Conservation (phyloP, 768 basidiomycete genomes). For the Leccinellum rugosiceps region DNA sequence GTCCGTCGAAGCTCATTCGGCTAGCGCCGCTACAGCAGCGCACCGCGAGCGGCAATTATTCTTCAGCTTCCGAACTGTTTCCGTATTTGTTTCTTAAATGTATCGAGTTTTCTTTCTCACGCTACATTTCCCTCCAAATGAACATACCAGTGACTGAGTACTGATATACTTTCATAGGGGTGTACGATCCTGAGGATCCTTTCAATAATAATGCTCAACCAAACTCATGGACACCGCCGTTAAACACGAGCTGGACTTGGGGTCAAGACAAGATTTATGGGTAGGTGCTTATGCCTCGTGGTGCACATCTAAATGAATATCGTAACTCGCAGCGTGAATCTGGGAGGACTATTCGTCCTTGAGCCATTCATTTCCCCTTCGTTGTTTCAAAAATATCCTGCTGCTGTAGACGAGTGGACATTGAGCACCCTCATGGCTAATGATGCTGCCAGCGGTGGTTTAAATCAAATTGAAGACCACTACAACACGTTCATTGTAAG, state of each 20-base stretch:
- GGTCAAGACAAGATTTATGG: conserved; percentile 59
- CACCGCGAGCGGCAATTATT: neutral
- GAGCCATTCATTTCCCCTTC: conserved; percentile 77
- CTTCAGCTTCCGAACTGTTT: neutral
- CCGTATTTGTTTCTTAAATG: neutral
- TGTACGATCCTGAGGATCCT: conserved; percentile 64
- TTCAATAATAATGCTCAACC: conserved; percentile 72
- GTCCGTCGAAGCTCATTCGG: neutral
- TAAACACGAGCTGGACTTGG: conserved; percentile 75
- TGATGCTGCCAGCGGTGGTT: conserved; percentile 59
- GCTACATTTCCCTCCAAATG: neutral
- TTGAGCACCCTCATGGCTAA: conserved; percentile 63
- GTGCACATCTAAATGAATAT: conserved; percentile 7
- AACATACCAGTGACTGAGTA: neutral
- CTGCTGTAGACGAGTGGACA: conserved; percentile 63
- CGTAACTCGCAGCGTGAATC: conserved; percentile 48
- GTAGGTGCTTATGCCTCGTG: conserved; percentile 33
- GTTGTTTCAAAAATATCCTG: conserved; percentile 58
- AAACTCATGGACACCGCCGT: conserved; percentile 77
- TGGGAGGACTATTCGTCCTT: conserved; percentile 72
- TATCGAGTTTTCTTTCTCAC: neutral
- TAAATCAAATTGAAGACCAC: conserved; percentile 69
- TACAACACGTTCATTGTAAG: conserved; percentile 81
- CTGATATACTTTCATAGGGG: conserved; percentile 42
- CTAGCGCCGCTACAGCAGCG: neutral